Base-by-base conservation (phyloP, 257 asterid species). In the Thymus quinquecostatus region DNA sequence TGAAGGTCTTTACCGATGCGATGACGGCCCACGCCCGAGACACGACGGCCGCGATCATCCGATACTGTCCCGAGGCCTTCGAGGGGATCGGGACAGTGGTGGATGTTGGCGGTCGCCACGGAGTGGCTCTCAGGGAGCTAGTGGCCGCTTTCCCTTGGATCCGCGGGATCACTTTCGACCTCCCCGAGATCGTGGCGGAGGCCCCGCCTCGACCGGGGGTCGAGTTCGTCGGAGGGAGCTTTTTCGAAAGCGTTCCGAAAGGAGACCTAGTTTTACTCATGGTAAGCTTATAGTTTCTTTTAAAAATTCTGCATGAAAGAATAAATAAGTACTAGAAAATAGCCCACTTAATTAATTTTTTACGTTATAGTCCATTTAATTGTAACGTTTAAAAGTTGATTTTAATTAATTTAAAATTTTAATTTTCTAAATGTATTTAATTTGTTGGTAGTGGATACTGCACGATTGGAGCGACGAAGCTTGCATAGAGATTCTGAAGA, bases 381-480 rank as follows among this genome's bases (percentile, higher is more conserved):
- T 21, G 21, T 21, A 21, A 21, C 21, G 21, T 21, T 21, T 21
- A 21, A 21, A 21, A 21, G 21, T 21, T 21, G 21, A 21, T 21
- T 21, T 21, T 21, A 21, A 21, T 21, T 21, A 21, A 21, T 21
- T 21, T 21, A 0, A 21, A 21, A 21, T 21, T 21, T 21, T 21
- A 21, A 21, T 21, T 21, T 21, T 21, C 21, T 21, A 21, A 21
- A 21, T 21, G 21, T 21, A 21, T 21, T 21, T 21, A 21, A 21
- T 30, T 57, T 30, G 12, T 8, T 57, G 9, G 32, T 32, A 58
- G 95, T 78, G 84, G 82, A 76, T 88, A 32, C 70, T 88, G 59
- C 96, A 88, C 50, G 87, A 88, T 45, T 88, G 92, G 96, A 84
- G 86, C 43, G 90, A 88, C 43, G 79, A 86, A 1, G 77, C 79